Evolutionary conservation across 2,329 filamentous ascomycete genomes (phyloP), one percentile per base, ranked within the genome.

Genomic region (Alternaria solani): DNA sequence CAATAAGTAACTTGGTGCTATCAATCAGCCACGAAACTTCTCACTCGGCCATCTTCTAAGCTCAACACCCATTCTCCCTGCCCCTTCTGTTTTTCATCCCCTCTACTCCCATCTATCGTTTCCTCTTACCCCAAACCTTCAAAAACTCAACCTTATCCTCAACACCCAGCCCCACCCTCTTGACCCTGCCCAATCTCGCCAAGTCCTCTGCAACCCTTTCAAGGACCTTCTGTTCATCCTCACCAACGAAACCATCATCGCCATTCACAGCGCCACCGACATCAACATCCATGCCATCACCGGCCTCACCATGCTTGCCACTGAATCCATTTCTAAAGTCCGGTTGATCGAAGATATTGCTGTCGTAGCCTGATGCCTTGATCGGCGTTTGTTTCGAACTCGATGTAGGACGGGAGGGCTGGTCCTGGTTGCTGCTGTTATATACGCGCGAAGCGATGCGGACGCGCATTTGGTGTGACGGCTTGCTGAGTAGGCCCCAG

Each of bases 391-490:
- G 36, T 4, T 61, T 55, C 25, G 43, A 43, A 18, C 3, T n/a
- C 2, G 51, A 55, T 9, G 57, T 54, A 20, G 43, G 18, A 41
- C 41, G 62, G 1, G 47, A 57, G 2, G 69, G 67, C 38, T 64
- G 62, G 55, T 72, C 70, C 26, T 68, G 61, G 5, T 47, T 61
- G 2, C 73, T 43, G 47, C 72, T 75, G 64, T 80, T 79, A 74
- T 78, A 78, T 5, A 94, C 86, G 1, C 86, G 87, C 73, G 94
- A 91, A 0, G 93, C 95, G 56, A 99, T 94, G 51, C 95, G 88
- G 12, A 98, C 94, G 25, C 93, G 88, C 70, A 99, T 94, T 71
- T 89, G 93, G 66, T 97, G 95, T 1, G 92, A 96, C 1, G 93
- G 91, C 48, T 90, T 88, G 43, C 91, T 92, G 34, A 97, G 87